Evolutionary conservation across 2,329 filamentous ascomycete species (phyloP), one percentile per base, ranked within the genome.

Genomic region (Apiospora hydei): DNA sequence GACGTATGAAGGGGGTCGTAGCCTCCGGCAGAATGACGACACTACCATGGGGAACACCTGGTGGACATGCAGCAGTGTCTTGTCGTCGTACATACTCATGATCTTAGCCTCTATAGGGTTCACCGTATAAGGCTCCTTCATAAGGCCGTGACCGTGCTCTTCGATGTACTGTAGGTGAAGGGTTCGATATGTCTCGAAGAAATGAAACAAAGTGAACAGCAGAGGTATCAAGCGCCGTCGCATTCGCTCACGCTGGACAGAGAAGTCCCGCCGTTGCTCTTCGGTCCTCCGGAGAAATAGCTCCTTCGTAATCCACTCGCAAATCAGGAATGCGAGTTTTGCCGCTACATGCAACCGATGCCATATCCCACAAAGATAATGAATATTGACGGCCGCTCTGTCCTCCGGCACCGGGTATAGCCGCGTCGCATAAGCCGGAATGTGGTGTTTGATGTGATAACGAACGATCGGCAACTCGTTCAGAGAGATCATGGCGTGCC

Each of bases 141-240:
- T 81, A 66, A 92, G 75, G 6, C 89, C 88, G 68, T 86, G 82
- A 16, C 87, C 86, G 51, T 89, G 84, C 67, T 88, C 83, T 68
- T 83, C 81, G 34, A 92, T 84, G 73, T 89, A 88, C 75, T 89
- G 81, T 10, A 91, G 79, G 75, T 92, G 89, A 3, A 90, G 82
- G 51, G 84, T 86, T 72, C 90, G 87, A 77, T 91, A 91, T 0
- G 85, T 90, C 78, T 92, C 90, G 77, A 92, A 92, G 77, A 92
- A 92, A 78, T 92, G 90, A 75, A 92, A 92, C 34, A 91, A 84
- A 16, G 89, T 91, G 75, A 92, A 92, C 21, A 92, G 83, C 10
- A 91, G 79, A 0, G 90, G 90, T 71, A 91, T 90, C 11, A 92
- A 82, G 69, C 90, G 86, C 73, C 89, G 88, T 67, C 89, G 88